Base-by-base conservation (phyloP, 2,329 filamentous ascomycete genomes). In the Aspergillus ochraceus region DNA sequence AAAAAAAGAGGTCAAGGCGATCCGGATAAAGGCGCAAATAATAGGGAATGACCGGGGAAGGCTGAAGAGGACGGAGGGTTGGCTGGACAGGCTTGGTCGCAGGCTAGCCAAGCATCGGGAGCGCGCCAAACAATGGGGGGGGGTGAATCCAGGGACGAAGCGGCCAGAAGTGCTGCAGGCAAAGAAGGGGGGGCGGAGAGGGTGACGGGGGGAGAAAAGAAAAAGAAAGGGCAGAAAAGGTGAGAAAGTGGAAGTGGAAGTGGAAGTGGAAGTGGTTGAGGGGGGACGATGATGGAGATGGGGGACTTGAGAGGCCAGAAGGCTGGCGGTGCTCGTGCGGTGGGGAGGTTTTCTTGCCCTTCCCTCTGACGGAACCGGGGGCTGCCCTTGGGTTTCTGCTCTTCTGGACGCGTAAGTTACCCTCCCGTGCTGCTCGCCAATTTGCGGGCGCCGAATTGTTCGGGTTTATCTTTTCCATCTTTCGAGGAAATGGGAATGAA, bases 301-400 rank as follows among this genome's bases (percentile, higher is more conserved):
- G 26, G 24, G 26, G 26, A 29, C 26, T 29, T 36, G 26, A 14
- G 39, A 26, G 14, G 42, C 19, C 11, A 11, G 30, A 50, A 17
- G 50, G 20, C 63, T 64, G 60, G 60, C 60, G 54, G 64, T 59
- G 54, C 64, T 67, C 66, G 65, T 68, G 65, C 65, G 65, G 66
- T 66, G 63, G 66, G 66, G 24, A 26, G 39, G 14, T 32, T 54
- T 51, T 64, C 60, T 62, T 59, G 49, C 42, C 50, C 22, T 57
- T 55, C 36, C 52, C 49, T 45, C 26, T 39, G 56, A 63, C 62
- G 60, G 59, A 66, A 60, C 65, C 60, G 64, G 60, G 26, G 36
- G 36, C 36, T 6, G 14, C 36, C 36, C 45, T 47, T 22, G 57
- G 64, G 58, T 65, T 24, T 24, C 24, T 1, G 24, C 4, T 24